Percentiles rank a stretch among this genome's conserved stretches.
These are phyloP conservation scores for Lasiosphaeris hirsuta DNA, from an alignment of 495 filamentous ascomycete species.

Conservation along the genomic window DNA sequence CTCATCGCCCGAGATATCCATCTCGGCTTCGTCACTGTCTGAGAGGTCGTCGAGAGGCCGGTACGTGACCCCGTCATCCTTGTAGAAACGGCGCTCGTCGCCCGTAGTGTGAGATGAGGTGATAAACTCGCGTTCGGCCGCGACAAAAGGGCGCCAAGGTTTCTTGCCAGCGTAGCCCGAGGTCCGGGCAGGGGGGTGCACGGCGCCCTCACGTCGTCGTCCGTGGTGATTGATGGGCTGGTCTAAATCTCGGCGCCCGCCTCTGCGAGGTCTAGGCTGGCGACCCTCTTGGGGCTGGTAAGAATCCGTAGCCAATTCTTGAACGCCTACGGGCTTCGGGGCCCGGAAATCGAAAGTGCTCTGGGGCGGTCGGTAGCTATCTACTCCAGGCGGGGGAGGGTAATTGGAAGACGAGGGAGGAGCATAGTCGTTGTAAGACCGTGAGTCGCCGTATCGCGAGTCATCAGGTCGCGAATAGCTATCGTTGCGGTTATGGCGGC, in stretches of 20 bases:
- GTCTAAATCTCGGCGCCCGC: constrained; percentile 4
- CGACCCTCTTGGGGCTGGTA: constrained; percentile 17
- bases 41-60: constrained; percentile 58
- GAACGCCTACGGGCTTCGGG: constrained; percentile 38
- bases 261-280: not conserved
- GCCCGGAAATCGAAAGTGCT: constrained; percentile 46
- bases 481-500: constrained; percentile 2
- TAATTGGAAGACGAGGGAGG: not conserved
- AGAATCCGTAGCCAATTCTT: constrained; percentile 20
- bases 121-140: constrained; percentile 42
- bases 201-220: constrained; percentile 10
- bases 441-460: not conserved
- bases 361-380: constrained; percentile 36
- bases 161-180: not conserved
- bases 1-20: constrained; percentile 58
- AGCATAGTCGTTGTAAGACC: not conserved
- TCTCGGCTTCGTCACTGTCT: constrained; percentile 69
- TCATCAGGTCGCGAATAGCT: not conserved
- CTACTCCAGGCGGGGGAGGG: not conserved
- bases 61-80: constrained; percentile 38
- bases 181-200: not conserved
- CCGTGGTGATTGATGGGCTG: constrained; percentile 12
- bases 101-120: constrained; percentile 30
- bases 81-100: constrained; percentile 36
- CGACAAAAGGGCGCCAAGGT: constrained; percentile 22